Evolutionary conservation across 2,329 filamentous ascomycete genomes (phyloP).

Genomic region (Talaromyces piceae): DNA sequence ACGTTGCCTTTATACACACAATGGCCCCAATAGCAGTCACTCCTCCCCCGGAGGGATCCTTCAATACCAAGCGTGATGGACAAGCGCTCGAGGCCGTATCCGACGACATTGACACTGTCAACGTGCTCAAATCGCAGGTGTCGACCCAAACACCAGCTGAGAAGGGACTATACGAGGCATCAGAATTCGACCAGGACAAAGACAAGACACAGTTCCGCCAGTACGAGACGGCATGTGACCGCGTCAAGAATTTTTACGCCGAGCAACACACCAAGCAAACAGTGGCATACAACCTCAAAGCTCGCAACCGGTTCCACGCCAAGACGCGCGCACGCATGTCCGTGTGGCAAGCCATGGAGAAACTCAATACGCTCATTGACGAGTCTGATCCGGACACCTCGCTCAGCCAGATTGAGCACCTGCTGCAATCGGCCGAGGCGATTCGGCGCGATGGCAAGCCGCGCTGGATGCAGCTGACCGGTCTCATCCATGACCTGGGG

Average conservation of each 20-base stretch:
- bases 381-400: conserved; percentile 85
- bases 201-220: conserved; percentile 76
- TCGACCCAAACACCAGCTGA: conserved; percentile 40
- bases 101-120: conserved; percentile 54
- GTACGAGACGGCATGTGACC: conserved; percentile 74
- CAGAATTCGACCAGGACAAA: conserved; percentile 65
- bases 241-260: conserved; percentile 79
- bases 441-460: conserved; percentile 65
- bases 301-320: conserved; percentile 62
- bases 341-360: conserved; percentile 88
- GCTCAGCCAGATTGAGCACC: conserved; percentile 81
- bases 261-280: conserved; percentile 57
- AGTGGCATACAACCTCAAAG: conserved; percentile 69
- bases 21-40: conserved; percentile 20
- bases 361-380: conserved; percentile 83
- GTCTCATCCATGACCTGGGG: conserved; percentile 41
- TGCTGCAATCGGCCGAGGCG: conserved; percentile 81
- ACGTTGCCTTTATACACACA: too few species aligned
- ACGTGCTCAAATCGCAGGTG: conserved; percentile 51
- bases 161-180: conserved; percentile 43
- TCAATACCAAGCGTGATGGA: conserved; percentile 42
- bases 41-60: conserved; percentile 14
- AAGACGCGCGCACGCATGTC: conserved; percentile 68
- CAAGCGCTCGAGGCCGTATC: conserved; percentile 52
- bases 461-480: conserved; percentile 43